Conservation (phyloP, 495 filamentous ascomycete genomes). For the Podospora anserina region DNA sequence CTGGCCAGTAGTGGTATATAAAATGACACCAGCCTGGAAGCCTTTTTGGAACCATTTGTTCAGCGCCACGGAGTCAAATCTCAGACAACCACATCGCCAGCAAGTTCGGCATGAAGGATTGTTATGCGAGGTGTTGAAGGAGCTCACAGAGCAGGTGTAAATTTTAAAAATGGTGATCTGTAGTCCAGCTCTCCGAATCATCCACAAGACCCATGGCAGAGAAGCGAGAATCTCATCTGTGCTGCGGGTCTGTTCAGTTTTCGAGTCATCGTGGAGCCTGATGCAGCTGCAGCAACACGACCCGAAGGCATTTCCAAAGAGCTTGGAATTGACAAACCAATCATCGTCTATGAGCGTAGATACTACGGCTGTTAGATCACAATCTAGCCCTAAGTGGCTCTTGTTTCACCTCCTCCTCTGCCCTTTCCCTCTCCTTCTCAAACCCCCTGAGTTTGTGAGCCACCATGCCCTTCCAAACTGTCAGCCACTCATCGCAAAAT, state of each 20-base stretch:
- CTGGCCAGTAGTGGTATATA: too few relatives aligned
- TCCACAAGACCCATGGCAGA: neutral
- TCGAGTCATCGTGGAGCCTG: neutral
- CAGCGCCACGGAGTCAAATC: too few relatives aligned
- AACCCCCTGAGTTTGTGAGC: conserved; percentile 30
- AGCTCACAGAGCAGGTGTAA: too few relatives aligned
- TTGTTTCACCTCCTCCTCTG: conserved; percentile 20
- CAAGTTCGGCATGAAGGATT: too few relatives aligned
- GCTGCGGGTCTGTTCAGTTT: neutral
- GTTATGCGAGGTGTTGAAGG: too few relatives aligned
- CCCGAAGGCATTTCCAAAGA: neutral
- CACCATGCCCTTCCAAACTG: conserved; percentile 37
- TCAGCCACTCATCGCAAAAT: conserved; percentile 41
- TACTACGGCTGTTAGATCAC: neutral
- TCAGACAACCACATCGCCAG: too few relatives aligned
- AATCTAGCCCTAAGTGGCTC: neutral
- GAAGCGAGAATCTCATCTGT: neutral
- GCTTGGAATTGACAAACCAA: neutral
- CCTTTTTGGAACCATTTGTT: too few relatives aligned
- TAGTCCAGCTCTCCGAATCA: too few relatives aligned
- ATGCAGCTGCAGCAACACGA: neutral
- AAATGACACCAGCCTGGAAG: too few relatives aligned
- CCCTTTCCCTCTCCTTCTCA: conserved; percentile 29
- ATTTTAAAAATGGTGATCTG: too few relatives aligned
- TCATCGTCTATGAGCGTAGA: neutral